Base-by-base conservation (phyloP, 2,329 filamentous ascomycete genomes). In the Eurotiales sp. region DNA sequence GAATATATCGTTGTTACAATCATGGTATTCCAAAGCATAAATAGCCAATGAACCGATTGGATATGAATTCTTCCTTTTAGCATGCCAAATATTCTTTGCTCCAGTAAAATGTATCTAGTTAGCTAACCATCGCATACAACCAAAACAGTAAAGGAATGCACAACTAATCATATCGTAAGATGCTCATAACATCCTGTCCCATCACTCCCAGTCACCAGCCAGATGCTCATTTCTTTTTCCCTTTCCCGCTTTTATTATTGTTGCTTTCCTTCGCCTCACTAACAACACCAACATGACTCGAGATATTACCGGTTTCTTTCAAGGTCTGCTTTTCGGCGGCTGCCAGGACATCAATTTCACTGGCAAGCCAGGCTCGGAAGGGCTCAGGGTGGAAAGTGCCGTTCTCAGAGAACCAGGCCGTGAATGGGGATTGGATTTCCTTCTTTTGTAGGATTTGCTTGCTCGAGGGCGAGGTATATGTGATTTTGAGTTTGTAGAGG, bases 401-500 rank as follows among this genome's bases (percentile, higher is more conserved):
- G 50, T 85, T 80, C 2, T 61, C 64, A 17, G 74, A 69, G 56
- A 85, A 86, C 81, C 81, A 85, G 29, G 72, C 74, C 8, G 80
- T 79, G 66, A 84, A 84, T 7, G 81, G 75, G 0, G 80, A 74
- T 53, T 76, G 72, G 52, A 83, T 72, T 46, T 79, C 70, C 58
- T 72, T 64, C 65, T 77, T 66, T 67, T 74, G 65, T 46, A 68
- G 59, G 21, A 70, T 60, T n/a, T n/a, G n/a, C 58, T 71, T 72
- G 19, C 64, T 64, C 1, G 64, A 53, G n/a, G 70, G 60, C 11
- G 70, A 69, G 14, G 66, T 67, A 52, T 74, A 74, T 23, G 58
- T 61, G 46, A 96, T 77, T 39, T 79, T 83, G 54, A 96, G 73
- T 63, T 87, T 80, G 76, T 99, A 99, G 40, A 84, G 80, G 1